Base-by-base conservation (phyloP, 129 eudicot species). In the Saposhnikovia divaricata region DNA sequence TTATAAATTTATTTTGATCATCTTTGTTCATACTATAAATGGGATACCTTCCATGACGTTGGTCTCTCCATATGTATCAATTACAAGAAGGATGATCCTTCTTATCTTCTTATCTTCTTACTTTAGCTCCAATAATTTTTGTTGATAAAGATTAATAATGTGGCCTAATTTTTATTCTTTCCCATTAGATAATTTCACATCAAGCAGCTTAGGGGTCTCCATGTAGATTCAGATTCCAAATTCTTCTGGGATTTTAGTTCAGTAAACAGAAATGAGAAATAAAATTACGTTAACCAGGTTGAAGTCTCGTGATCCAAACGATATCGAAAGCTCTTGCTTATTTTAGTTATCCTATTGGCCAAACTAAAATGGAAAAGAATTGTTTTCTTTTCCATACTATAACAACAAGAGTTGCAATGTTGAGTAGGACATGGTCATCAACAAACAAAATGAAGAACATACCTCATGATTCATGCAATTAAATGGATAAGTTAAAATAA, bases 61-160 rank as follows among this genome's bases (percentile, higher is more conserved):
- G 13, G 66, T 59, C 31, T 59, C 28, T 57, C 13, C 69, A n/a
- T 25, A 10, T 61, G 3, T 61, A 61, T 61, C 25, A 55, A 19
- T 4, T 11, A 46, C 0, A 55, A 55, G 37, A 31, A 31, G 66
- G 66, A 57, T 23, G 3, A 57, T 28, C 66, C 69, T 61, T 57
- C n/a, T 59, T 59, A 59, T 59, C 68, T 59, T 61, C 69, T 61
- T 61, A 61, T 59, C 68, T 59, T 61, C 69, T 61, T 61, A 61
- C 69, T 61, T 61, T 61, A 25, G n/a, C 15, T 15, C 68, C 69
- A 61, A 61, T 61, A 59, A 23, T 23, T n/a, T 55, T n/a, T 59
- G 68, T 59, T 59, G 68, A 59, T 59, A 23, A 59, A 6, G 68
- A 25, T 59, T 59, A n/a, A 59, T 59, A 61, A 21, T 61, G 66